Evolutionary conservation across 805 yeast species (phyloP).

Genomic region (Metschnikowia bowlesiae): DNA sequence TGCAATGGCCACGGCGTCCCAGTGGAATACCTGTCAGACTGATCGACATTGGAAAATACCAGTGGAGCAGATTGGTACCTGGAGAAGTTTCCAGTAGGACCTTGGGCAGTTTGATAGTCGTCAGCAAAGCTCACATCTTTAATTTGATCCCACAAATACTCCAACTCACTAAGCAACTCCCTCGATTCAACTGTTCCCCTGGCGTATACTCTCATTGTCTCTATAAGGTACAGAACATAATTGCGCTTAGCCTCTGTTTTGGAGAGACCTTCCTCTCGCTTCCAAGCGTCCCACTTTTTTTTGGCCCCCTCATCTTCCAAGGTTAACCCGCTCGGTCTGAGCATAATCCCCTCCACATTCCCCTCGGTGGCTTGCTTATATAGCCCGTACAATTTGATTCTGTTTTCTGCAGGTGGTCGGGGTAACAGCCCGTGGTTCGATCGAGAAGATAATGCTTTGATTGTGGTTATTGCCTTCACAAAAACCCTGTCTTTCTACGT

Average conservation of each 20-base stretch:
- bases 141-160: slow-evolving; percentile 70
- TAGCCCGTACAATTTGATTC: slow-evolving; percentile 71
- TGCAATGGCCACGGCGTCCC: slow-evolving; percentile 33
- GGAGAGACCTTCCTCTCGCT: slow-evolving; percentile 61
- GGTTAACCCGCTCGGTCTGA: slow-evolving; percentile 56
- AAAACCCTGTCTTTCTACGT: slow-evolving; percentile 61
- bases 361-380: slow-evolving; percentile 92
- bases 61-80: slow-evolving; percentile 13
- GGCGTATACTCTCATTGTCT: slow-evolving; percentile 69
- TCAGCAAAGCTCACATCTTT: slow-evolving; percentile 41
- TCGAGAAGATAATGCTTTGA: slow-evolving; percentile 63
- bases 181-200: slow-evolving; percentile 62
- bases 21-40: slow-evolving; percentile 34
- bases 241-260: slow-evolving; percentile 69
- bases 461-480: slow-evolving; percentile 76
- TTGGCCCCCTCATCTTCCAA: slow-evolving; percentile 64
- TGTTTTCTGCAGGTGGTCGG: slow-evolving; percentile 67
- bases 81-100: background rate
- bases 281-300: slow-evolving; percentile 86
- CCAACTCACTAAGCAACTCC: slow-evolving; percentile 63
- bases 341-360: slow-evolving; percentile 64
- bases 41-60: slow-evolving; percentile 16
- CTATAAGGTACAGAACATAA: slow-evolving; percentile 64
- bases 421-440: slow-evolving; percentile 61
- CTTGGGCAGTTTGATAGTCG: slow-evolving; percentile 13